A percentile compares a stretch with the other conserved stretches of the same genome.
Conservation (phyloP, 1,284 basidiomycete species). For the Phylloporus sp. region DNA sequence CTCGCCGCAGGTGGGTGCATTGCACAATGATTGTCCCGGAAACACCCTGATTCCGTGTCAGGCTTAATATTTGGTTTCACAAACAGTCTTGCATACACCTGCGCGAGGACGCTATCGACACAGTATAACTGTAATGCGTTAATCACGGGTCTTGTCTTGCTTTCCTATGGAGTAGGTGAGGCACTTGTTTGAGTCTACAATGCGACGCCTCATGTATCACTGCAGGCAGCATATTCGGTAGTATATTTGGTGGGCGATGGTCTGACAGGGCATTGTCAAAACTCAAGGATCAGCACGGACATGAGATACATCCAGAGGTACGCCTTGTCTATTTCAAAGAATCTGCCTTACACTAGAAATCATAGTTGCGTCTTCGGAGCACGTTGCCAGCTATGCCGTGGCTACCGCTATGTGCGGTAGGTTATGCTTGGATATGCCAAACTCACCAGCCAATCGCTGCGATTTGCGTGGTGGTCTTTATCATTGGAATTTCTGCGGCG, state of each 20-base stretch:
- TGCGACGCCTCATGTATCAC: not conserved
- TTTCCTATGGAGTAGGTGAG: conserved; percentile 75
- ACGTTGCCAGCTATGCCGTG: conserved; percentile 62
- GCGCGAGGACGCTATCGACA: conserved; percentile 71
- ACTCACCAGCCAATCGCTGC: conserved; percentile 70
- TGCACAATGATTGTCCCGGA: not conserved
- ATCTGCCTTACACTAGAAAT: not conserved
- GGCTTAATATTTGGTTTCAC: conserved; percentile 76
- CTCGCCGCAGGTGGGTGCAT: conserved; percentile 47
- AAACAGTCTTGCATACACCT: conserved; percentile 77
- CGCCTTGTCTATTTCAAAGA: conserved; percentile 15
- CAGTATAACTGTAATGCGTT: conserved; percentile 77
- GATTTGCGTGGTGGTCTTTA: conserved; percentile 69
- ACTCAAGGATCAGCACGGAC: conserved; percentile 67
- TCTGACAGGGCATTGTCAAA: conserved; percentile 71
- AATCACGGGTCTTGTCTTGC: conserved; percentile 77
- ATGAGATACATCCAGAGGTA: conserved; percentile 72
- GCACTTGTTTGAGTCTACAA: conserved; percentile 1
- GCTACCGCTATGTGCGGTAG: conserved; percentile 67
- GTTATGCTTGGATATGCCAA: conserved; percentile 82
- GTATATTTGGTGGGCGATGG: conserved; percentile 80
- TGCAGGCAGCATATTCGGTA: conserved; percentile 72
- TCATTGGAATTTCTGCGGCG: conserved; percentile 68
- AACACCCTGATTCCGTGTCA: conserved; percentile 35
- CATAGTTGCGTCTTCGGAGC: conserved; percentile 76